Evolutionary conservation across 2,329 filamentous ascomycete genomes (phyloP).

Genomic region (Microsporum ferrugineum): DNA sequence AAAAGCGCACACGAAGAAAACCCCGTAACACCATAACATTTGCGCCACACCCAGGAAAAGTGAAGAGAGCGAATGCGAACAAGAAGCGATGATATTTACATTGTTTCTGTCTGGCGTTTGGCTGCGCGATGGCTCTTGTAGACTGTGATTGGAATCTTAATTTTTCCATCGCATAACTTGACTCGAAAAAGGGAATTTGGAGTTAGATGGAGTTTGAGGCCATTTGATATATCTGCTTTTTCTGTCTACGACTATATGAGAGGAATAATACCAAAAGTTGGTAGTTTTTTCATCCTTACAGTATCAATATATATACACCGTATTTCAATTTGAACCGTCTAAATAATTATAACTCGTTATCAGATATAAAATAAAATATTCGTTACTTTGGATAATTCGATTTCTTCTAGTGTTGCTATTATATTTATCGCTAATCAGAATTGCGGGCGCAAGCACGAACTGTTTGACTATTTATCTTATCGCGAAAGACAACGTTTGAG

Average conservation of each 20-base stretch:
- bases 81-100: constrained; percentile 17
- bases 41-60: constrained; percentile 23
- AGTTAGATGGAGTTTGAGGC: neutral
- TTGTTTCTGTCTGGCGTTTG: neutral
- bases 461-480: neutral
- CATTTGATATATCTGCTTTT: neutral
- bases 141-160: constrained; percentile 4
- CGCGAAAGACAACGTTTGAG: neutral
- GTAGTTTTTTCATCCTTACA: neutral
- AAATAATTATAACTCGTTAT: neutral
- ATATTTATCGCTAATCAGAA: neutral
- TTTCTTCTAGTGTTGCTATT: neutral
- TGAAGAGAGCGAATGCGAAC: constrained; percentile 23
- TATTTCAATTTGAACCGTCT: neutral
- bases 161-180: neutral
- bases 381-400: neutral
- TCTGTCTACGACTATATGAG: neutral
- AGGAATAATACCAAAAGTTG: neutral
- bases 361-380: neutral
- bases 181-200: neutral
- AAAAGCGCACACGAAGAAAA: constrained; percentile 29
- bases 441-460: neutral
- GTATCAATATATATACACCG: neutral
- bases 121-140: neutral
- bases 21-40: constrained; percentile 32